These are phyloP conservation scores for Pinus albicaulis DNA, from an alignment of 75 land plant genomes.

Conservation along the genomic window DNA sequence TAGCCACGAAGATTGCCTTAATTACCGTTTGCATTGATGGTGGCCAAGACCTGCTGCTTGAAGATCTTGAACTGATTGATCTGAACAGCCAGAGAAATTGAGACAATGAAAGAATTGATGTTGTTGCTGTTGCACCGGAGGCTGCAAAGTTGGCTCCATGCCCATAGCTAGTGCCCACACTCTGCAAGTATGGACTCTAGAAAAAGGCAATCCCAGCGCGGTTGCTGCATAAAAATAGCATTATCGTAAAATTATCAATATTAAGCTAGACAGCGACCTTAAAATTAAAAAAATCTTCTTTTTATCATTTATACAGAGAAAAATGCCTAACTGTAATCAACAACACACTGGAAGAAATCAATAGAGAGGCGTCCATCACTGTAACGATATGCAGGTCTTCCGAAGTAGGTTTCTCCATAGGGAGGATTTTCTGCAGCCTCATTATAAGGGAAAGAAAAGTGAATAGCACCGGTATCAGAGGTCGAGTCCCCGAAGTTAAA, in stretches of 20 bases:
- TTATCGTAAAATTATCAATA: no score
- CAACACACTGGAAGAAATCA: constrained; percentile 14
- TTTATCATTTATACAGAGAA: no score
- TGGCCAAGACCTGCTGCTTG: constrained; percentile 14
- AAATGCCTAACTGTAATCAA: background rate
- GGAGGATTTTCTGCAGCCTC: constrained; percentile 15
- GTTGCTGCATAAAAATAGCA: constrained; percentile 41
- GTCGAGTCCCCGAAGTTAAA: constrained; percentile 34
- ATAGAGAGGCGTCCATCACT: constrained; percentile 22
- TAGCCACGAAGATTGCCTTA: no score
- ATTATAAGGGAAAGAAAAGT: constrained; percentile 14
- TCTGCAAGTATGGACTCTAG: constrained; percentile 45
- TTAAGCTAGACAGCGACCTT: no score
- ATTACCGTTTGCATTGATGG: background rate
- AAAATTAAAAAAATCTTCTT: no score
- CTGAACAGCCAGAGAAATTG: constrained; percentile 51
- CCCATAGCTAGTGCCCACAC: constrained; percentile 50
- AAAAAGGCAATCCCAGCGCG: constrained; percentile 40
- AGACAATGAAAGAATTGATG: constrained; percentile 17
- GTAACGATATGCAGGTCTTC: constrained; percentile 10
- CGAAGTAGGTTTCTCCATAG: constrained; percentile 27
- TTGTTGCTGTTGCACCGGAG: constrained; percentile 38
- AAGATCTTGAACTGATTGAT: constrained; percentile 40
- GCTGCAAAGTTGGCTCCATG: constrained; percentile 78
- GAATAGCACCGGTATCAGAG: constrained; percentile 26